Evolutionary conservation across 2,329 filamentous ascomycete genomes (phyloP).

Genomic region (Fragosphaeria purpurea): DNA sequence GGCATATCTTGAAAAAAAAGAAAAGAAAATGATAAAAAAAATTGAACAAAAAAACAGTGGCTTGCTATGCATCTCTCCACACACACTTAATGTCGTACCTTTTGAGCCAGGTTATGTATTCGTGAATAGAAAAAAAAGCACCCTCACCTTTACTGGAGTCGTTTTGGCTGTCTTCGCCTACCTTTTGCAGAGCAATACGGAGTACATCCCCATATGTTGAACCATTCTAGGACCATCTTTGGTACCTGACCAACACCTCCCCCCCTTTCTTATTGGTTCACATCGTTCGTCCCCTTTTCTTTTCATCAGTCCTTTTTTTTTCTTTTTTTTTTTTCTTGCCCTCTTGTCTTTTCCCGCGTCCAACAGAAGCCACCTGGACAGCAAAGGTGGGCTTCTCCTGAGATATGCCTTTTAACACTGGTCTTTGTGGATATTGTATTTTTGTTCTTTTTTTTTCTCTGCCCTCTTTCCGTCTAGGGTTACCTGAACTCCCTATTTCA

Average conservation of each 20-base stretch:
- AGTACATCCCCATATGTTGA: neutral
- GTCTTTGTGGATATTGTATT: no score
- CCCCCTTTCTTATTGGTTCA: neutral
- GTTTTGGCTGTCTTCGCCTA: neutral
- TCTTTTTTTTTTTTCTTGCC: neutral
- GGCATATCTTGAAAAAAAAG: neutral
- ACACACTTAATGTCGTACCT: conserved; percentile 1
- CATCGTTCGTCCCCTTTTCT: neutral
- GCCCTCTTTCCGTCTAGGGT: neutral
- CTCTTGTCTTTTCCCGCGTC: no score
- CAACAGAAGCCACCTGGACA: no score
- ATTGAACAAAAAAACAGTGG: neutral
- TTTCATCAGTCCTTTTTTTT: neutral
- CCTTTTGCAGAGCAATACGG: no score
- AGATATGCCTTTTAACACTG: no score
- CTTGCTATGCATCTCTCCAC: conserved; percentile 3
- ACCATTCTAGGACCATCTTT: neutral
- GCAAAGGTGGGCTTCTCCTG: no score
- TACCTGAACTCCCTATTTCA: neutral
- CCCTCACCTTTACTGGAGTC: neutral
- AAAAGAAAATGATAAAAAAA: conserved; percentile 2
- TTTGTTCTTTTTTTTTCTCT: no score
- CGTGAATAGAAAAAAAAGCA: no score
- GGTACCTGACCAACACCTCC: neutral
- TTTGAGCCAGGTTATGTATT: no score